phyloP scores from a whole-genome alignment of 1,139 yeast genomes.

The Scheffersomyces stambukii region DNA sequence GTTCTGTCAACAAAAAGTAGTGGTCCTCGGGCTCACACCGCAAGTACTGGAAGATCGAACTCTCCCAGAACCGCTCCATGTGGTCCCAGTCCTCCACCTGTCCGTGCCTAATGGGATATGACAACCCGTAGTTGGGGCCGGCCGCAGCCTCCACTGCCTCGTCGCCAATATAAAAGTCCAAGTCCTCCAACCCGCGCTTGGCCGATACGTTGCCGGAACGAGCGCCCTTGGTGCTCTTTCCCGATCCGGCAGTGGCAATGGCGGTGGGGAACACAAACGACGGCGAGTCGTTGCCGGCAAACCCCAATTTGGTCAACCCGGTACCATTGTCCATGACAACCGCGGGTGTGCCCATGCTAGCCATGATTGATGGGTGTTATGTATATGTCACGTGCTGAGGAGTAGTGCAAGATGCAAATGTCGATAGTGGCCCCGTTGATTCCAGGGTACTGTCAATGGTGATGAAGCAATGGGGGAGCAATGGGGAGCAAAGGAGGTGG shows the following conservation, averaged over 20 bases:
- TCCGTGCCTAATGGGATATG: constrained; percentile 94
- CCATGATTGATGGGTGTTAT: constrained; percentile 32
- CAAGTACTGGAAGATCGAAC: constrained; percentile 89
- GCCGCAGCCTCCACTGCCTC: constrained; percentile 88
- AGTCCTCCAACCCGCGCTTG: constrained; percentile 89
- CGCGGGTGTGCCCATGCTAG: constrained; percentile 79
- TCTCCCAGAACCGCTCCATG: constrained; percentile 99
- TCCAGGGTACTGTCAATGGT: too few species aligned
- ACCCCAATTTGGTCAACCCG: constrained; percentile 94
- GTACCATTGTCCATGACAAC: constrained; percentile 99
- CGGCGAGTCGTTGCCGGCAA: constrained; percentile 98
- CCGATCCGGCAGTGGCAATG: constrained; percentile 69
- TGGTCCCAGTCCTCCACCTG: constrained; percentile 99
- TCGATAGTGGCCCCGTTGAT: too few species aligned
- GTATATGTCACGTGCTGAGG: too few species aligned
- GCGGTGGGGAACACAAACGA: constrained; percentile 98
- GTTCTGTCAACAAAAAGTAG: constrained; percentile 90
- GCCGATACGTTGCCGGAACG: constrained; percentile 52
- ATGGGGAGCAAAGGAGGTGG: too few species aligned
- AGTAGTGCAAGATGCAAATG: too few species aligned
- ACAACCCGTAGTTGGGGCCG: constrained; percentile 84
- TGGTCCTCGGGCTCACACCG: constrained; percentile 99
- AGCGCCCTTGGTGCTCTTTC: constrained; percentile 30
- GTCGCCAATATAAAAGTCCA: constrained; percentile 93
- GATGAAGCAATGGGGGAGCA: too few species aligned